Percentiles rank a stretch among this genome's conserved stretches.
phyloP scores from a whole-genome alignment of 257 asterid species.

The Solanum verrucosum region DNA sequence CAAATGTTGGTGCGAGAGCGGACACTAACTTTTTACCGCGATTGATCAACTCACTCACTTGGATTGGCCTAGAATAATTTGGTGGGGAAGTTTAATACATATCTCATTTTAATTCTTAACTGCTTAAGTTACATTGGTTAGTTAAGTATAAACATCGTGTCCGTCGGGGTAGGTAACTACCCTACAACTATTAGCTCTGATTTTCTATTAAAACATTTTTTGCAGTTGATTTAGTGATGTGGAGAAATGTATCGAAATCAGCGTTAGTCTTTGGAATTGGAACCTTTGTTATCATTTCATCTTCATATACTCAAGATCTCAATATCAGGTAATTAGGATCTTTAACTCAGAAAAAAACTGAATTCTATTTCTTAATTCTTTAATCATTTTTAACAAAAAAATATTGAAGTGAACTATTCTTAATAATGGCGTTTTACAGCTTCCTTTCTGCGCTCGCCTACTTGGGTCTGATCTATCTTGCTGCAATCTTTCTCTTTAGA shows the following conservation, averaged over 20 bases:
- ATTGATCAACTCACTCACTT: background rate
- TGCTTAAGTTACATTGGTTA: background rate
- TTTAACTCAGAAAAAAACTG: background rate
- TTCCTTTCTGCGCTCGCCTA: slow-evolving; percentile 66
- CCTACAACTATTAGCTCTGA: background rate
- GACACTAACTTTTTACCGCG: background rate
- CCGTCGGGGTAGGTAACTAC: background rate
- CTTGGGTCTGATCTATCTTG: slow-evolving; percentile 73
- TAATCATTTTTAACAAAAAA: background rate
- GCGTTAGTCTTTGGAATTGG: slow-evolving; percentile 82
- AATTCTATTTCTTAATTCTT: background rate
- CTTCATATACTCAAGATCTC: slow-evolving; percentile 64
- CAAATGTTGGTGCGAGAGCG: background rate
- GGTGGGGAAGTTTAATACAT: background rate
- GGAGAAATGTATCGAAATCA: slow-evolving; percentile 76
- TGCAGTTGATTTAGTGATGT: slow-evolving; percentile 75
- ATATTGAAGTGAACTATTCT: background rate
- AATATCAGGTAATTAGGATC: slow-evolving; percentile 52
- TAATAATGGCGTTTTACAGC: slow-evolving; percentile 33
- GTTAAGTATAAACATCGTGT: background rate
- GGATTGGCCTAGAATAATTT: background rate
- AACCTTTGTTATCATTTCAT: slow-evolving; percentile 62
- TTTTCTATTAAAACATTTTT: background rate
- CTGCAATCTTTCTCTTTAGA: slow-evolving; percentile 74
- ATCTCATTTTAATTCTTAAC: background rate